These are phyloP conservation scores for Testicularia cyperi DNA, from an alignment of 1,284 basidiomycete genomes.

Conservation along the genomic window DNA sequence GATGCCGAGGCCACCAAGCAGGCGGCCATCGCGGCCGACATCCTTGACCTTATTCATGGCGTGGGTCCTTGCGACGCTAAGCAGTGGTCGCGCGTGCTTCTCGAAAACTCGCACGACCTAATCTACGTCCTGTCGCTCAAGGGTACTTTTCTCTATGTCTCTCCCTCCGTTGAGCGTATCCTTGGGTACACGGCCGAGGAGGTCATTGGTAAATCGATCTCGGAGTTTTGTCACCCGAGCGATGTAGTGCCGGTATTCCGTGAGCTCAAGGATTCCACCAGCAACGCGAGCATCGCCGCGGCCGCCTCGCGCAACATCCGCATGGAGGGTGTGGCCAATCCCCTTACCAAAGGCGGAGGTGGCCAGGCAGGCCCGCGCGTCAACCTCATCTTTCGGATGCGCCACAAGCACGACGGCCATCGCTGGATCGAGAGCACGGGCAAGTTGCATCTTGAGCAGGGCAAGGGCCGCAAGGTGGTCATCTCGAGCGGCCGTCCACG, in stretches of 20 bases:
- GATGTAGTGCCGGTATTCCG: conserved; percentile 88
- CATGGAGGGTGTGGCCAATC: conserved; percentile 44
- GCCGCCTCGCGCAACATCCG: conserved; percentile 47
- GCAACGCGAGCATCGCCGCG: conserved; percentile 58
- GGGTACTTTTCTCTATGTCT: conserved; percentile 88
- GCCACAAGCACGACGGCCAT: conserved; percentile 47
- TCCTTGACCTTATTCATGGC: conserved; percentile 35
- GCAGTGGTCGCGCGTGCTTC: conserved; percentile 49
- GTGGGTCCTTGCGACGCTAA: conserved; percentile 37
- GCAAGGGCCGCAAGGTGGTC: conserved; percentile 57
- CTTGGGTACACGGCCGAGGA: conserved; percentile 66
- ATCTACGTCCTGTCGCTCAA: conserved; percentile 88
- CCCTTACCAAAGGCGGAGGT: conserved; percentile 51
- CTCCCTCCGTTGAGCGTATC: conserved; percentile 63
- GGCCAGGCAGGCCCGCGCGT: conserved; percentile 54
- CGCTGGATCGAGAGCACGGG: conserved; percentile 53
- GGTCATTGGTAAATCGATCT: conserved; percentile 75
- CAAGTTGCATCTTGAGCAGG: conserved; percentile 56
- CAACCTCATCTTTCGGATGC: conserved; percentile 53
- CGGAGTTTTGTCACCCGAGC: conserved; percentile 79
- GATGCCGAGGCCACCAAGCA: conserved; percentile 35
- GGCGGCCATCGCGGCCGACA: conserved; percentile 37
- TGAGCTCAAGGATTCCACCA: conserved; percentile 78
- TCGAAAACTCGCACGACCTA: conserved; percentile 67
- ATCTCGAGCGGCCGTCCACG: conserved; percentile 49